Base-by-base conservation (phyloP, 495 filamentous ascomycete genomes). In the Aspergillus carlsbadensis region DNA sequence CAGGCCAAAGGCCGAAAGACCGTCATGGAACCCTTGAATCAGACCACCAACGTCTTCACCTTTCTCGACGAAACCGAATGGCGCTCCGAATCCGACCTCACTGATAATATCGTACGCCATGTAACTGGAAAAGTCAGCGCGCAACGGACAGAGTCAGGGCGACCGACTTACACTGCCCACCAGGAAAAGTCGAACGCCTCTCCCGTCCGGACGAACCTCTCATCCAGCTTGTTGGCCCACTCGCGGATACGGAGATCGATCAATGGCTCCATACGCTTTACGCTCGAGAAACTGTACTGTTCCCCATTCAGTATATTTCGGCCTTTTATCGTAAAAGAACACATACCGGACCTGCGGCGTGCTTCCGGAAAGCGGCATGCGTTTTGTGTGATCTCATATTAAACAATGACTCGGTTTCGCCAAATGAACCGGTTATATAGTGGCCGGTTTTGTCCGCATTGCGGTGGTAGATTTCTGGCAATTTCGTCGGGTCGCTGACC, bases 31-130 rank as follows among this genome's bases (percentile, higher is more conserved):
- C 2, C 72, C 70, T 41, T 78, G 68, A 40, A 84, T 78, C 7
- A 87, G 73, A 21, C 78, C 75, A 35, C 77, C 73, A 29, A 82
- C 72, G 61, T 90, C 87, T 6, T 72, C 67, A 24, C 83, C 84
- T 49, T 73, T 74, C 39, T 79, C 73, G 3, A 88, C 70, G 60
- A 82, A 87, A 13, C 86, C 86, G 18, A 89, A 77, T 1, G 84
- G 76, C 31, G 78, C 69, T 11, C 85, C 84, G 62, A 86, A 86
- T 8, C 80, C 83, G 33, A 89, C 71, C 58, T 87, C 81, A 10
- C 79, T 81, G 52, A 90, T 84, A 2, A 84, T 76, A 58, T 90
- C 87, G 58, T 87, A 81, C 6, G 83, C 81, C 63, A 83, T 79
- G 50, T 70, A 80, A 2, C 71, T 49, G 13, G 15, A 34, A 2